phyloP scores from a whole-genome alignment of 1,139 yeast species.

The Hyphopichia wangnamkhiaoensis region DNA sequence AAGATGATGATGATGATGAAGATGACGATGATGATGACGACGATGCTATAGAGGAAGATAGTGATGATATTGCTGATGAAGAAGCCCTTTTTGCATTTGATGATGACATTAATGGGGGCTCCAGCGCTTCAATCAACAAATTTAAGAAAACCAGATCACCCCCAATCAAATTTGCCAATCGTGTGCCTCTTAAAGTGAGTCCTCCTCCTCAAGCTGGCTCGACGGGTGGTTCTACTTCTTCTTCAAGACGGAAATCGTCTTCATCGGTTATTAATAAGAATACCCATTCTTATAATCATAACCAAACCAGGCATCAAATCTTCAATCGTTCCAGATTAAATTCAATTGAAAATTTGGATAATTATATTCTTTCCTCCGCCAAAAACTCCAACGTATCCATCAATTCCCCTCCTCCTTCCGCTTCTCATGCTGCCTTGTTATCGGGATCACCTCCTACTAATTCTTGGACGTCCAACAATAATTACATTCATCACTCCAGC shows the following conservation, averaged over 20 bases:
- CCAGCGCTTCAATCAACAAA: constrained; percentile 8
- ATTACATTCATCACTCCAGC: constrained; percentile 19
- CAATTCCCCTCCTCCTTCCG: constrained; percentile 36
- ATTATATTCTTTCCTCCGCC: constrained; percentile 43
- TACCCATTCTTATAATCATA: constrained; percentile 14
- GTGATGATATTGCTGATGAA: too few species aligned
- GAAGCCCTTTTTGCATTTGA: constrained; percentile 49
- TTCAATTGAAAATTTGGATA: constrained; percentile 46
- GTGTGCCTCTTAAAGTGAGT: constrained; percentile 45
- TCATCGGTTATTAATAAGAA: constrained; percentile 24
- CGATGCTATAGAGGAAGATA: constrained; percentile 22
- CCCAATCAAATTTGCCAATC: constrained; percentile 45
- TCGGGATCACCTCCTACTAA: constrained; percentile 22
- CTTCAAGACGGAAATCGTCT: constrained; percentile 28
- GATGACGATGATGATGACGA: constrained; percentile 18
- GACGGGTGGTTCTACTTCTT: constrained; percentile 10
- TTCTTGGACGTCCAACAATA: constrained; percentile 25
- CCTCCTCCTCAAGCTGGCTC: constrained; percentile 35
- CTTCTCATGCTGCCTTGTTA: constrained; percentile 20
- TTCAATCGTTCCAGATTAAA: constrained; percentile 45
- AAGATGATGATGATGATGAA: constrained; percentile 16
- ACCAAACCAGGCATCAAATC: constrained; percentile 27
- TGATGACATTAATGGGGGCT: constrained; percentile 27
- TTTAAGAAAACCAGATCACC: constrained; percentile 27
- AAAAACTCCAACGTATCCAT: constrained; percentile 39